These are phyloP conservation scores for Fusarium kyushuense DNA, from an alignment of 2,329 filamentous ascomycete species.

Conservation along the genomic window DNA sequence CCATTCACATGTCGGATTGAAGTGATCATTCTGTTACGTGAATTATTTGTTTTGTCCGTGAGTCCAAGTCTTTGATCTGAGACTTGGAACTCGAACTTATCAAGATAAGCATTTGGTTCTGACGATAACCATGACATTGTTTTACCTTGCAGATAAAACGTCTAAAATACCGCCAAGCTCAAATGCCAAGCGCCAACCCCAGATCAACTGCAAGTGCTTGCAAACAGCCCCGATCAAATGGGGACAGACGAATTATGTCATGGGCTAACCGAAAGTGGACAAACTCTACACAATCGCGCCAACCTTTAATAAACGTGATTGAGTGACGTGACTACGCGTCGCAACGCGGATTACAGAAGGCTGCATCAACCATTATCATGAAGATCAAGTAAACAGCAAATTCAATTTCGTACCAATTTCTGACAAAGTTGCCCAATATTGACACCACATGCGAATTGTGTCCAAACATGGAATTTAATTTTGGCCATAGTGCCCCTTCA, in stretches of 20 bases:
- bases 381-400: constrained; percentile 26
- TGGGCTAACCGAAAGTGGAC: neutral
- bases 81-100: neutral
- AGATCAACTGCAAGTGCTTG: constrained; percentile 30
- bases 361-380: constrained; percentile 27
- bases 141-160: neutral
- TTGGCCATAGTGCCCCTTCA: constrained; percentile 26
- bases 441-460: neutral
- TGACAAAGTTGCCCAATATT: neutral
- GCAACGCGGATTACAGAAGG: constrained; percentile 6
- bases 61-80: neutral
- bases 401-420: constrained; percentile 12
- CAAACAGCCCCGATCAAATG: neutral
- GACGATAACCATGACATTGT: neutral
- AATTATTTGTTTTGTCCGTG: neutral
- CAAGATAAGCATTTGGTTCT: neutral
- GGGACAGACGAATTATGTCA: constrained; percentile 18
- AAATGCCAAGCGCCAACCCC: constrained; percentile 24
- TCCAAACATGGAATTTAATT: constrained; percentile 39
- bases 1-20: neutral
- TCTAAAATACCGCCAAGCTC: constrained; percentile 17
- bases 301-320: neutral
- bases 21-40: neutral
- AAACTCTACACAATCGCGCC: constrained; percentile 12
- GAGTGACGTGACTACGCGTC: constrained; percentile 13